Conservation (phyloP, 1,284 basidiomycete genomes). For the Mycosarcoma maydis region DNA sequence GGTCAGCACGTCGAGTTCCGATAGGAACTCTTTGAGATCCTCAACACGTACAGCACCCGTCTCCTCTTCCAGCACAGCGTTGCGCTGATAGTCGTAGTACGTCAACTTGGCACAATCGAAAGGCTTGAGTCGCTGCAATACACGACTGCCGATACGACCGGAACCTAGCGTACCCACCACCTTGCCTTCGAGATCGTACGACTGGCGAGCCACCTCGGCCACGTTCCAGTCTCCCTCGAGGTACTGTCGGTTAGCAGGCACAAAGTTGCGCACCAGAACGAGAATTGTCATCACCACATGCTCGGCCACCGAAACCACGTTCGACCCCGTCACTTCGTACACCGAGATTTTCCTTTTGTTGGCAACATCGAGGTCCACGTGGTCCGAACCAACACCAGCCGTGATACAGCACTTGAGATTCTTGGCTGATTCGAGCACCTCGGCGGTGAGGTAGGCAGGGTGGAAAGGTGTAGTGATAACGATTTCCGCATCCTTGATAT, state of each 20-base stretch:
- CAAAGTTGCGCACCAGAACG: constrained; percentile 85
- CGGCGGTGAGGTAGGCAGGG: constrained; percentile 81
- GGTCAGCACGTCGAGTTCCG: constrained; percentile 80
- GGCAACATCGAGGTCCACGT: constrained; percentile 86
- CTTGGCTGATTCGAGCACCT: constrained; percentile 81
- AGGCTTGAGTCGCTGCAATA: constrained; percentile 84
- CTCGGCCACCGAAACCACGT: constrained; percentile 83
- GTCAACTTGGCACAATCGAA: constrained; percentile 91
- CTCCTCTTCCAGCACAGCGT: constrained; percentile 76
- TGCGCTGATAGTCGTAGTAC: constrained; percentile 89
- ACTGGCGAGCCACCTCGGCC: constrained; percentile 65
- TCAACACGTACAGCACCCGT: constrained; percentile 81
- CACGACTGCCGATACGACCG: constrained; percentile 67
- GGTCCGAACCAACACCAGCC: constrained; percentile 90
- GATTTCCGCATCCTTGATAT: constrained; percentile 76
- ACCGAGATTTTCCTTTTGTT: constrained; percentile 85
- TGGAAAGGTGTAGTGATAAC: constrained; percentile 85
- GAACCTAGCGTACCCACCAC: constrained; percentile 85
- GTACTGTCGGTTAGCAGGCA: constrained; percentile 73
- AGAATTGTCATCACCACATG: constrained; percentile 87
- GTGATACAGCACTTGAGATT: constrained; percentile 93
- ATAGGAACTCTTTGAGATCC: constrained; percentile 85
- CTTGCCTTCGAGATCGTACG: constrained; percentile 88
- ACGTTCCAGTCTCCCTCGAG: constrained; percentile 59
- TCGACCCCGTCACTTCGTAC: constrained; percentile 76